These are phyloP conservation scores for Hypocrella siamensis DNA, from an alignment of 2,329 filamentous ascomycete genomes.

Conservation along the genomic window DNA sequence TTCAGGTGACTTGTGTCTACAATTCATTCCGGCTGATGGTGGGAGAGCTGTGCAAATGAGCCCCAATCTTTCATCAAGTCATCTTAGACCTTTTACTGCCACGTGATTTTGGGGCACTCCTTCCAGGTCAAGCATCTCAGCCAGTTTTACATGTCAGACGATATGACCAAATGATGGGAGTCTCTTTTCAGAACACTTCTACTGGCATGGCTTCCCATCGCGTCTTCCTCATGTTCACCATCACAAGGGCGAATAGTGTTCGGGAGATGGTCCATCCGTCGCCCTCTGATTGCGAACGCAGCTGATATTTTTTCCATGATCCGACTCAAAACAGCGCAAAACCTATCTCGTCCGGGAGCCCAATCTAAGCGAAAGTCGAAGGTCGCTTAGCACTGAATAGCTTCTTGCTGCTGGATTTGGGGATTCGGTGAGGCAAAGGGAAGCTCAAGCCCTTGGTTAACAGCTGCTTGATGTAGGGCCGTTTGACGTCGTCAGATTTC, in stretches of 20 bases:
- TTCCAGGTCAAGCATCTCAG: too few species aligned
- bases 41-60: too few species aligned
- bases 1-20: too few species aligned
- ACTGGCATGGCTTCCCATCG: conserved; percentile 2
- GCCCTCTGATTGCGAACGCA: conserved; percentile 35
- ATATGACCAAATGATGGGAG: not conserved
- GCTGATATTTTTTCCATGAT: conserved; percentile 44
- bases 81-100: too few species aligned
- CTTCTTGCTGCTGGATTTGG: conserved; percentile 74
- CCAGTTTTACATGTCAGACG: too few species aligned
- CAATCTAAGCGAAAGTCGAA: conserved; percentile 88
- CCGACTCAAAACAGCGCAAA: conserved; percentile 45
- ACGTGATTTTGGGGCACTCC: too few species aligned
- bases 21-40: too few species aligned
- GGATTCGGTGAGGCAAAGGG: conserved; percentile 92
- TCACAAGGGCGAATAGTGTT: too few species aligned
- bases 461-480: conserved; percentile 99
- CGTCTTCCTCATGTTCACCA: conserved; percentile 1
- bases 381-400: conserved; percentile 86
- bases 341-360: too few species aligned
- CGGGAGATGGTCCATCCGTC: conserved; percentile 28
- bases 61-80: too few species aligned
- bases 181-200: conserved; percentile 4
- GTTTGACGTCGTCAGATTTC: conserved; percentile 88
- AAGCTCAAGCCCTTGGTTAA: conserved; percentile 89